Conservation (phyloP, 306 rosid species). For the Phaseolus lunatus region DNA sequence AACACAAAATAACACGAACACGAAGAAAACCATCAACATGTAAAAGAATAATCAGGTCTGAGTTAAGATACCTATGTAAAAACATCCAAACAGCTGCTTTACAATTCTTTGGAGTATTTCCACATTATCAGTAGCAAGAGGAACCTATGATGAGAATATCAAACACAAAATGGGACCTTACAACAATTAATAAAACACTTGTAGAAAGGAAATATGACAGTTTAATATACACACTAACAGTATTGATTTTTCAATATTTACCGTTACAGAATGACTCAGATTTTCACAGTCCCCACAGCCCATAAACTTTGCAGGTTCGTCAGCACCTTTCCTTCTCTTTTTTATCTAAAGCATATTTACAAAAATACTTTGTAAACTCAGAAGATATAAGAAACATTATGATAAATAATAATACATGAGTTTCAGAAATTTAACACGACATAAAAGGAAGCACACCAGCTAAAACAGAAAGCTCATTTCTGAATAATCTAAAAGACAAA, state of each 20-base stretch:
- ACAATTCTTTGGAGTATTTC: slow-evolving; percentile 84
- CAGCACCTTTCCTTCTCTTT: slow-evolving; percentile 82
- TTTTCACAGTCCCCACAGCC: slow-evolving; percentile 97
- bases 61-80: slow-evolving; percentile 66
- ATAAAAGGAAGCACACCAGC: slow-evolving; percentile 20
- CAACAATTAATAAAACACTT: slow-evolving; percentile 23
- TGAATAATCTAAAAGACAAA: slow-evolving; percentile 35
- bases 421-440: slow-evolving; percentile 38
- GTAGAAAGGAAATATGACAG: slow-evolving; percentile 9
- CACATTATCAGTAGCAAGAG: slow-evolving; percentile 83
- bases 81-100: slow-evolving; percentile 78
- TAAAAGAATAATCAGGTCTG: slow-evolving; percentile 17
- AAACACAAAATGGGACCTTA: slow-evolving; percentile 44
- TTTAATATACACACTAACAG: slow-evolving; percentile 23
- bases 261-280: slow-evolving; percentile 90
- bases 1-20: slow-evolving; percentile 32
- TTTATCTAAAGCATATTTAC: slow-evolving; percentile 63
- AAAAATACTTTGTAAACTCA: slow-evolving; percentile 25
- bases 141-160: slow-evolving; percentile 62
- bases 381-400: slow-evolving; percentile 39
- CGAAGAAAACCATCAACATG: slow-evolving; percentile 19
- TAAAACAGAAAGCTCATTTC: slow-evolving; percentile 40
- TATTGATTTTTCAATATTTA: slow-evolving; percentile 46
- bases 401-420: slow-evolving; percentile 5
- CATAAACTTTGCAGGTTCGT: slow-evolving; percentile 89